Evolutionary conservation across 2,329 filamentous ascomycete species (phyloP), one percentile per base, ranked within the genome.

Genomic region (Colletotrichum melonis): DNA sequence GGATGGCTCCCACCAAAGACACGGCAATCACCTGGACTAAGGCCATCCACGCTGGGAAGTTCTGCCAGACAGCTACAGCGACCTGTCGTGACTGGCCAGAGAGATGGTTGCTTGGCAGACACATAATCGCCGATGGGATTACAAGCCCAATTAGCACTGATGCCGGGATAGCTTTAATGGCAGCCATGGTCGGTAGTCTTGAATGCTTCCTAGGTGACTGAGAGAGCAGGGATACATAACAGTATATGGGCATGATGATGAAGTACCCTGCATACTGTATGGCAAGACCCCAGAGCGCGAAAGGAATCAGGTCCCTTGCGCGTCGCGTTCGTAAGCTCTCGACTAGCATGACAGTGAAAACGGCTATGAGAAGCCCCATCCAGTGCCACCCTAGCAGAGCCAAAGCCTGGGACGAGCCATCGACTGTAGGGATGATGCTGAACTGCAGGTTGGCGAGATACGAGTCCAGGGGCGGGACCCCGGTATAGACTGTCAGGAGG

Each of bases 191-290:
- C 57, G 57, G 57, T 5, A 59, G 12, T 11, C 32, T 59, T 14
- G 57, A 30, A 3, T 42, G 12, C 16, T 22, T 38, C 11, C 16
- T 16, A 12, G 5, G 3, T 24, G 32, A 6, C 9, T 30, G 57
- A n/a, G 42, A 46, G 5, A 62, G 58, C 38, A 62, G 38, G 12
- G 42, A 38, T 24, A 62, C 38, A 22, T 62, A 62, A 35, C 58
- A 62, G 58, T 62, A 62, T 3, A 62, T 16, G 11, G 58, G 58
- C 58, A 62, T 62, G 16, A 49, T 28, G 58, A 62, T 49, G 12
- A 62, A 62, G 38, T 62, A 62, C 38, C 58, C 58, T 9, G 58
- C 35, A 49, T 62, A 62, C 58, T 62, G 58, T 62, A 62, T 62
- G 22, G 58, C 58, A 19, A 62, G 58, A 28, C 58, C 58, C 58